A percentile compares a stretch with the other conserved stretches of the same genome.
These are phyloP conservation scores for Phytophthora pluvialis DNA, from an alignment of 352 stramenopile genomes.

Conservation along the genomic window DNA sequence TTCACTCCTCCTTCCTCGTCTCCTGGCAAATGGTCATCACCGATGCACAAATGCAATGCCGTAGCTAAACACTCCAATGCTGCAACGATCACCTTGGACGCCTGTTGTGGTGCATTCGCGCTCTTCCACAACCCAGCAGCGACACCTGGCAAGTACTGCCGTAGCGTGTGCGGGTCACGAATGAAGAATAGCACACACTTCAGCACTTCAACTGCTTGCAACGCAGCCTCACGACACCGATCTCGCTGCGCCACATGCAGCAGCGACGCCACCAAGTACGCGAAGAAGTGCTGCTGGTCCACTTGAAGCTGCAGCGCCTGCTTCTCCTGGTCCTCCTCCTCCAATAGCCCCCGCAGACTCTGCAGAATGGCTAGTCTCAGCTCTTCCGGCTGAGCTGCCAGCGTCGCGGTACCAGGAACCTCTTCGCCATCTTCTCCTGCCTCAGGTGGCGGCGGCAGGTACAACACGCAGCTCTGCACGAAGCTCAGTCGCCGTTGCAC, in stretches of 20 bases:
- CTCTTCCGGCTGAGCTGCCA: slow-evolving; percentile 61
- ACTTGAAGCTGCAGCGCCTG: slow-evolving; percentile 26
- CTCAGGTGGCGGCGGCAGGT: slow-evolving; percentile 52
- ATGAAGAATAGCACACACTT: slow-evolving; percentile 47
- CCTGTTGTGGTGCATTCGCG: slow-evolving; percentile 67
- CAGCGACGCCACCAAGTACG: slow-evolving; percentile 67
- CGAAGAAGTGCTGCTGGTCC: slow-evolving; percentile 70
- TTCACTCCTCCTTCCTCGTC: slow-evolving; percentile 6
- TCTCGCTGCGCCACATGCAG: slow-evolving; percentile 67
- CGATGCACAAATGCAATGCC: slow-evolving; percentile 45
- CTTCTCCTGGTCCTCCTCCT: slow-evolving; percentile 7
- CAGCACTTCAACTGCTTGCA: slow-evolving; percentile 51
- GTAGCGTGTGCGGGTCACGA: slow-evolving; percentile 44
- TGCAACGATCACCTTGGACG: slow-evolving; percentile 66
- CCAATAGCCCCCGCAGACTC: slow-evolving; percentile 49
- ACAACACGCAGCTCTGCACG: slow-evolving; percentile 65
- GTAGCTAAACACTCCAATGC: slow-evolving; percentile 61
- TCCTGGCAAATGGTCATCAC: slow-evolving; percentile 23
- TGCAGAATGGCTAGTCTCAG: slow-evolving; percentile 56
- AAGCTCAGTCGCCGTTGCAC: slow-evolving; percentile 42
- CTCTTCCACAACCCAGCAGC: slow-evolving; percentile 67
- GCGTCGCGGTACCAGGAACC: slow-evolving; percentile 14
- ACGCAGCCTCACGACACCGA: slow-evolving; percentile 46
- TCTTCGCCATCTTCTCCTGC: slow-evolving; percentile 22
- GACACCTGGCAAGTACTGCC: slow-evolving; percentile 79